A percentile compares a stretch with the other conserved stretches of the same genome.
Conservation (phyloP, 371 early-diverging fungal genomes). For the Saksenaea vasiformis region DNA sequence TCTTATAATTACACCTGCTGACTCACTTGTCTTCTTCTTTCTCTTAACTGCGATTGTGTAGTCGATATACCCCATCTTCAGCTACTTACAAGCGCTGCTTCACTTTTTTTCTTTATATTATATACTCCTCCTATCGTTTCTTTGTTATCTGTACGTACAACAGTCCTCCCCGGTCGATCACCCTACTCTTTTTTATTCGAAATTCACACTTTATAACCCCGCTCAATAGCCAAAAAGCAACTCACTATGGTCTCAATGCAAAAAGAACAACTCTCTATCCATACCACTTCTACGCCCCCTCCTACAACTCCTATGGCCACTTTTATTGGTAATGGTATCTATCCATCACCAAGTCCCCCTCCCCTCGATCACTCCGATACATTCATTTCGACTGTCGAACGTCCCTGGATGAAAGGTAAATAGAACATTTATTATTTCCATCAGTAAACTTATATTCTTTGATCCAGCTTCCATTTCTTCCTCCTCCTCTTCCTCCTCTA, state of each 20-base stretch:
- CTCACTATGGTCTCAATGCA: neutral
- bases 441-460: neutral
- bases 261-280: neutral
- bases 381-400: neutral
- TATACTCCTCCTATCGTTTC: neutral
- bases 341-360: neutral
- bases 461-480: neutral
- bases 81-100: constrained; percentile 4
- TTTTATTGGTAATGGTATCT: neutral
- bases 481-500: neutral
- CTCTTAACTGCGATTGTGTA: constrained; percentile 6
- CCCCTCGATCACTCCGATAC: constrained; percentile 1
- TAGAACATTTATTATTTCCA: neutral
- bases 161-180: neutral
- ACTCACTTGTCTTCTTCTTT: neutral
- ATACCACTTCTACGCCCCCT: neutral
- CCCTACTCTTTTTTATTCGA: neutral
- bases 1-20: neutral
- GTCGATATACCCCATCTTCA: neutral
- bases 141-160: neutral
- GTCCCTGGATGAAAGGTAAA: constrained; percentile 4
- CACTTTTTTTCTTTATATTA: neutral
- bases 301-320: neutral
- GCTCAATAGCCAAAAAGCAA: neutral
- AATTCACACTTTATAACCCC: neutral